Percentiles rank a stretch among this genome's conserved stretches.
Conservation (phyloP, 148 eudicot genomes). For the Camellia granthamiana region DNA sequence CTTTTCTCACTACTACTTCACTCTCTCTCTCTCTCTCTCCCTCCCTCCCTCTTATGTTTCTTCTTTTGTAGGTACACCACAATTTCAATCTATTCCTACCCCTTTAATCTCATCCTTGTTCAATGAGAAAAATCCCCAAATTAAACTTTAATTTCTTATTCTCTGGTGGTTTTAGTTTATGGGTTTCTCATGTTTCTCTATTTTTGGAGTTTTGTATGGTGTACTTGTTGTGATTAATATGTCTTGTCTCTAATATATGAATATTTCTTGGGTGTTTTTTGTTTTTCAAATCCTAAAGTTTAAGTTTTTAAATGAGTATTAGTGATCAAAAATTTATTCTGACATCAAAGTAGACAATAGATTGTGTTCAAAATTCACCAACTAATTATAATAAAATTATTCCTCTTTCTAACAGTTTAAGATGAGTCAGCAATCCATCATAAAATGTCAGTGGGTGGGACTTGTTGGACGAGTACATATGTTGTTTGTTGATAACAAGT, state of each 20-base stretch:
- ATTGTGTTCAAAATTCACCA: too few relatives aligned
- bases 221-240: background rate
- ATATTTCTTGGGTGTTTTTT: too few relatives aligned
- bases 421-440: too few relatives aligned
- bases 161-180: background rate
- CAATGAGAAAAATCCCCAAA: background rate
- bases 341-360: too few relatives aligned
- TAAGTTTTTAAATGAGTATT: too few relatives aligned
- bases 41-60: slow-evolving; percentile 19
- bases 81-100: background rate
- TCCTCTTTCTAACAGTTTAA: too few relatives aligned
- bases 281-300: too few relatives aligned
- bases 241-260: too few relatives aligned
- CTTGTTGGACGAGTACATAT: background rate
- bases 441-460: too few relatives aligned
- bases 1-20: slow-evolving; percentile 26
- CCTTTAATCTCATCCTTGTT: background rate
- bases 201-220: background rate
- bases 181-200: background rate
- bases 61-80: slow-evolving; percentile 31
- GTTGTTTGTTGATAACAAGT: background rate
- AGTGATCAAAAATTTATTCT: too few relatives aligned
- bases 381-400: too few relatives aligned
- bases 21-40: slow-evolving; percentile 30
- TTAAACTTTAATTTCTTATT: background rate